These are phyloP conservation scores for Cornus kousa DNA, from an alignment of 148 eudicot species.

Conservation along the genomic window DNA sequence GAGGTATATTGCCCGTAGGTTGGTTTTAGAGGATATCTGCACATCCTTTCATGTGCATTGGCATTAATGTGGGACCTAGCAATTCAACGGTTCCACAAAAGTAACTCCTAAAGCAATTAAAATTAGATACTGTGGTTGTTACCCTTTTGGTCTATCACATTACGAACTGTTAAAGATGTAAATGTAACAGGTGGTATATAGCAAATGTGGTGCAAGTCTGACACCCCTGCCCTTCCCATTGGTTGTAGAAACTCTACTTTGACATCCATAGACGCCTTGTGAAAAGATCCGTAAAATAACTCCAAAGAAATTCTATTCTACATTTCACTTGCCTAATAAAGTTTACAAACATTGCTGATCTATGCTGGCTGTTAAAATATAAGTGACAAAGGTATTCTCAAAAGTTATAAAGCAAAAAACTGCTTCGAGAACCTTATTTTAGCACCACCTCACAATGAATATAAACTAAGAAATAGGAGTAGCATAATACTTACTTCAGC, in stretches of 20 bases:
- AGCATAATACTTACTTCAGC: slow-evolving; percentile 56
- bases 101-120: slow-evolving; percentile 7
- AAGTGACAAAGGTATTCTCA: not conserved
- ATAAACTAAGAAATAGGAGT: not conserved
- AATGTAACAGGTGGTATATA: slow-evolving; percentile 16
- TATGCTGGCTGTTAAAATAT: not conserved
- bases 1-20: too few relatives aligned
- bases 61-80: not conserved
- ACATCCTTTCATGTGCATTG: not conserved
- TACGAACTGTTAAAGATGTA: slow-evolving; percentile 12
- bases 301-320: not conserved
- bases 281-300: not conserved
- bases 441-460: not conserved
- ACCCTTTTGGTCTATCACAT: slow-evolving; percentile 12
- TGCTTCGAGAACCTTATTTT: not conserved
- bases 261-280: slow-evolving; percentile 8
- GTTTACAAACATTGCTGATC: not conserved
- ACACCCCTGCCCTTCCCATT: slow-evolving; percentile 11
- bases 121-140: slow-evolving; percentile 4
- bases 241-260: slow-evolving; percentile 7
- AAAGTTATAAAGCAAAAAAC: not conserved
- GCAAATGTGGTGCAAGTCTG: slow-evolving; percentile 25
- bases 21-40: not conserved
- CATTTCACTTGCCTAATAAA: not conserved
- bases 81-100: not conserved